Evolutionary conservation across 2,329 filamentous ascomycete species (phyloP), one percentile per base, ranked within the genome.

Genomic region (Scleromitrula shiraiana): DNA sequence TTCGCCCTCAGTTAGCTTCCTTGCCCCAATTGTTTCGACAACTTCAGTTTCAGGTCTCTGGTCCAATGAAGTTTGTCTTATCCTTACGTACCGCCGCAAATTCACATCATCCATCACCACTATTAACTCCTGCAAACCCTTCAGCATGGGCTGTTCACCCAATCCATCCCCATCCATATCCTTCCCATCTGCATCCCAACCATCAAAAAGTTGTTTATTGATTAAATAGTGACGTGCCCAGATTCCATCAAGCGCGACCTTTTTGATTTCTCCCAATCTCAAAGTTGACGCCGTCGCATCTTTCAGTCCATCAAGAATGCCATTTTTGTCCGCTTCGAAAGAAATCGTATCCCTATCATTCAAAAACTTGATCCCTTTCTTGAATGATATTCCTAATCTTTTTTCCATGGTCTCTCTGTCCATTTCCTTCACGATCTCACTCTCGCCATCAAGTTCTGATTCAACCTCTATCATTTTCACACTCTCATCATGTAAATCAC

Each of bases 291-390:
- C 30, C 4, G 22, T 36, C 17, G 10, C 7, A 44, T 48, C 39
- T 35, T 36, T 19, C 5, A 48, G n/a, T 5, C 22, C 46, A 12
- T 12, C 15, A 5, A 29, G 15, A 2, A 33, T 36, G 7, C 7
- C 39, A 29, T 24, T 17, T 22, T 37, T 30, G n/a, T 9, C 26
- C 2, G 33, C 27, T 14, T n/a, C 27, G 7, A 48, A 17, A 24
- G 43, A 35, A 17, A 48, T 43, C 6, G 24, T 43, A 19, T 48
- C 46, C 6, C 9, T 29, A 24, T 41, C 35, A 7, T 19, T 20
- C 26, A 46, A 32, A 22, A 41, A 46, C 5, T 9, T 39, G 2
- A 46, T 46, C 7, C 43, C 43, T 17, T n/a, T 46, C 7, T 14
- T 29, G 2, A 46, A 46, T 3, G 3, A 4, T 7, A 4, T 3